Evolutionary conservation across 2,329 filamentous ascomycete species (phyloP), one percentile per base, ranked within the genome.

Genomic region (Ceratocystis alfenasii): DNA sequence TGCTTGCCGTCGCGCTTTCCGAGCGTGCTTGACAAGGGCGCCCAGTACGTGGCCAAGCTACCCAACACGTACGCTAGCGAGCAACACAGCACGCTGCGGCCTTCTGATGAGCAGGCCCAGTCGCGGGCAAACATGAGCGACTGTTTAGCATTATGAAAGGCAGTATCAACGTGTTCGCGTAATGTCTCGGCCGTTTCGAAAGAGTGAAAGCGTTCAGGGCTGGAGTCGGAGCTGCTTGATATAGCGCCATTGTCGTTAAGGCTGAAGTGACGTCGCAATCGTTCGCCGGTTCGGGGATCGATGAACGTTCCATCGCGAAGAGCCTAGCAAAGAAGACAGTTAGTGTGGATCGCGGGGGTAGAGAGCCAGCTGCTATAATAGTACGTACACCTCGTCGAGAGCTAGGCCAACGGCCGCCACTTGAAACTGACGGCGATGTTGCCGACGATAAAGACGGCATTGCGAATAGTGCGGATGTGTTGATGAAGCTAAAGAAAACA

Each of bases 1-100:
- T 96, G 93, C 73, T 96, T 96, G 63, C 90, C 90, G 75, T 96
- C 92, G 72, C 91, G 88, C 69, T 87, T 81, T 10, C 93, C 93
- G 17, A 96, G 79, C 66, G 91, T 83, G 6, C 80, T 77, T 17
- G 90, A 86, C 66, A 96, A 80, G 2, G 82, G 81, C 1, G 87
- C 83, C 69, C 90, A 86, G 71, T 96, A 94, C 0, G 92, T 96
- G 45, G 87, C 90, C 74, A 95, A 78, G 70, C 89, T 95, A 20
- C 89, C 93, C 44, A 96, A 76, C 3, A 95, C 78, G 76, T 96
- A 96, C 57, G 92, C 93, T 68, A 96, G 76, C 41, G 90, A 92
- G 78, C 91, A 96, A 76, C 96, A 96, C 71, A 96, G 78, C 64
- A 96, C 88, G 48, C 87, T 88, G 67, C 87, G 86, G 5, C 90